Evolutionary conservation across 2,329 filamentous ascomycete genomes (phyloP), one percentile per base, ranked within the genome.

Genomic region (Fusarium solani-melongenae): DNA sequence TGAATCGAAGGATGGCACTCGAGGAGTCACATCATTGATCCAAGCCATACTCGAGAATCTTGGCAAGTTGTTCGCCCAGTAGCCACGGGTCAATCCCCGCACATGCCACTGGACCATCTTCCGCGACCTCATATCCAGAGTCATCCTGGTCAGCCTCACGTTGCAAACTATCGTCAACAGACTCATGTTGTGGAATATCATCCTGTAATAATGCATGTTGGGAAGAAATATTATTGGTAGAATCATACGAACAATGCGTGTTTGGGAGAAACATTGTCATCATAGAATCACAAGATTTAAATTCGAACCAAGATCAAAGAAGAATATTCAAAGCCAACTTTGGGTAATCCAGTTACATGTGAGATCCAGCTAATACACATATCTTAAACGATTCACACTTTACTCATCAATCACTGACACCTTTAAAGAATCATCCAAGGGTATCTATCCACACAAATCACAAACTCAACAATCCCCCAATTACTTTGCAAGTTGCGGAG

Each of bases 401-500:
- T 27, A 11, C 15, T 29, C 41, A 22, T 10, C 22, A 29, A 5
- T 27, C 44, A 29, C 9, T 17, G 10, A 4, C 44, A n/a, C 44
- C 15, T 17, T 27, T 29, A 12, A 29, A 29, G 2, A 49, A 29
- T n/a, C 15, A 27, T 24, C 20, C 31, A 17, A 58, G 55, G 55
- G 51, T 64, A 64, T 58, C 39, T 22, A 8, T 24, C 51, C 22
- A 44, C 4, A 41, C 2, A 53, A 61, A 8, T 4, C 14, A 12
- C 17, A 36, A 38, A 15, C 22, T 5, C 14, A 55, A 12, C 27
- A 60, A 9, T 36, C 6, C 12, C 44, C 36, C 29, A 38, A 9
- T 31, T 44, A 66, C 31, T 34, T 39, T 15, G 34, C 5, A 39
- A 82, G 73, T 72, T 82, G 80, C 2, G 79, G 69, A 31, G 77